A percentile compares a stretch with the other conserved stretches of the same genome.
These are phyloP conservation scores for Mucor racemosus DNA, from an alignment of 371 early-diverging fungal species.

Conservation along the genomic window DNA sequence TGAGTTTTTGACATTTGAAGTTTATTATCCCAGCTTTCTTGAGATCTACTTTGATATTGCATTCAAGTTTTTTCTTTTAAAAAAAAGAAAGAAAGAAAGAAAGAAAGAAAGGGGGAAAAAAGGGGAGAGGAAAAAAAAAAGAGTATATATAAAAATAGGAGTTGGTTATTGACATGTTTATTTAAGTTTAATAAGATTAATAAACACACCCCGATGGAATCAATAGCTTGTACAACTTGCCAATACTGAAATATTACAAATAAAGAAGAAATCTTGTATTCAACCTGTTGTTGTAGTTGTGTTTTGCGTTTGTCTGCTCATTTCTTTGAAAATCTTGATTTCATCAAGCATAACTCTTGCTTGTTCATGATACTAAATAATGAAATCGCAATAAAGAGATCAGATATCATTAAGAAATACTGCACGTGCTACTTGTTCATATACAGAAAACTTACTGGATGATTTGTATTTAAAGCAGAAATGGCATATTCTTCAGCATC, in stretches of 20 bases:
- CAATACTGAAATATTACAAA: neutral
- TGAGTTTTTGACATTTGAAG: constrained; percentile 32
- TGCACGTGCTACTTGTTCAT: constrained; percentile 5
- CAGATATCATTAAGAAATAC: neutral
- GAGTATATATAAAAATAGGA: neutral
- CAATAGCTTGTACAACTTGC: neutral
- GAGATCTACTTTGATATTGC: constrained; percentile 37
- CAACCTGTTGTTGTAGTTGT: neutral
- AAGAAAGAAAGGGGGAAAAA: constrained; percentile 7
- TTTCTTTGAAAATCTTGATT: constrained; percentile 21
- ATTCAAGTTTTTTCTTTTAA: constrained; percentile 9
- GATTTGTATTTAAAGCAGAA: constrained; percentile 43
- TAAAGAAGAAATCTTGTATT: neutral
- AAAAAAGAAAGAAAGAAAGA: neutral
- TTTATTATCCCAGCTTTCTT: constrained; percentile 41
- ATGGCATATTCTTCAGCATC: constrained; percentile 54
- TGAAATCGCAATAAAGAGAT: neutral
- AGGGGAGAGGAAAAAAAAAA: neutral
- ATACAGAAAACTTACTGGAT: constrained; percentile 36
- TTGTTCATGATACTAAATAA: constrained; percentile 51
- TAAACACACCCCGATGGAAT: neutral
- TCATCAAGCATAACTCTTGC: constrained; percentile 51
- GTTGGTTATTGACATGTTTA: constrained; percentile 18
- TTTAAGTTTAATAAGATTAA: neutral
- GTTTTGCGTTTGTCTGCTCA: neutral